Percentiles rank a stretch among this genome's conserved stretches.
Evolutionary conservation across 2,329 filamentous ascomycete species (phyloP).

Genomic region (Celoporthe dispersa): DNA sequence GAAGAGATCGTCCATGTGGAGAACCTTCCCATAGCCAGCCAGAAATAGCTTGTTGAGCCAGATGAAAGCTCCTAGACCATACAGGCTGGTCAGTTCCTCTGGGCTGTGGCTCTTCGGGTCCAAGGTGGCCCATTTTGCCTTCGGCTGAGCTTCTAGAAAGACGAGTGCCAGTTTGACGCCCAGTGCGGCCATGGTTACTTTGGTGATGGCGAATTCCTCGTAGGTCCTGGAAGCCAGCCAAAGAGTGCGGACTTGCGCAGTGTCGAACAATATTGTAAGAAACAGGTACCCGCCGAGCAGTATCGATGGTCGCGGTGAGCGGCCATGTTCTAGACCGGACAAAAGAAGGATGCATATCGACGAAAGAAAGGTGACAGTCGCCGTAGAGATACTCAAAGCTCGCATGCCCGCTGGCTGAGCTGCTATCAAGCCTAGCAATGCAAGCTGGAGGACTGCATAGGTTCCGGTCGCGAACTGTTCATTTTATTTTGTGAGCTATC

Average conservation of each 20-base stretch:
- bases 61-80: conserved; percentile 37
- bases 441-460: conserved; percentile 39
- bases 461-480: conserved; percentile 29
- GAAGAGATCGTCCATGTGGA: conserved; percentile 40
- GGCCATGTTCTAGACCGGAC: conserved; percentile 38
- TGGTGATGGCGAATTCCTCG: conserved; percentile 29
- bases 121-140: conserved; percentile 46
- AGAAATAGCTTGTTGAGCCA: conserved; percentile 41
- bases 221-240: conserved; percentile 40
- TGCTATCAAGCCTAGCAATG: conserved; percentile 38
- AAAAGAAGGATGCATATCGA: conserved; percentile 39
- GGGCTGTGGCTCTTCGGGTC: conserved; percentile 44
- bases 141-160: conserved; percentile 44
- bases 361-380: conserved; percentile 33
- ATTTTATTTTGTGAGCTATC: not conserved
- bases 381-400: conserved; percentile 25
- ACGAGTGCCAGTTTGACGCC: conserved; percentile 41
- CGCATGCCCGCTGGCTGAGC: conserved; percentile 31
- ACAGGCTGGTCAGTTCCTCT: conserved; percentile 40
- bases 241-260: conserved; percentile 46
- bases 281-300: conserved; percentile 48
- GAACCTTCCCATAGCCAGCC: conserved; percentile 39
- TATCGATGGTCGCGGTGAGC: conserved; percentile 46
- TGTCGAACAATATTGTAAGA: conserved; percentile 49
- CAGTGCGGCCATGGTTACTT: conserved; percentile 30